Conservation (phyloP, 2,329 filamentous ascomycete species). For the Akanthomyces uredinophilus region DNA sequence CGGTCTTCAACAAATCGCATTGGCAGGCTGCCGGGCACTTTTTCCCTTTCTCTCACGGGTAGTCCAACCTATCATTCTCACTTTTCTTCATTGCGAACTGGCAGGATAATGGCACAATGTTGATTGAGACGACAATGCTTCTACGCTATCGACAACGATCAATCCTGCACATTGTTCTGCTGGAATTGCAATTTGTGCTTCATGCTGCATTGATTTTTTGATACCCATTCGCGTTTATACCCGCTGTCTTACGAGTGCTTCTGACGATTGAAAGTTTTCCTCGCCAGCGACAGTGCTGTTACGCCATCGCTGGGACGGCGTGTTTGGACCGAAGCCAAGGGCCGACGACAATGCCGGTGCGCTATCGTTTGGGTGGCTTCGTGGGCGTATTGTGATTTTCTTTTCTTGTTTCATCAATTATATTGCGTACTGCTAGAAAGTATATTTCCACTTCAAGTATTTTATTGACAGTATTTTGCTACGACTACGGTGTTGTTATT, state of each 20-base stretch:
- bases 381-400: slow-evolving; percentile 37
- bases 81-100: neutral
- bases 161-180: neutral
- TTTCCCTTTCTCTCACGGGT: slow-evolving; percentile 19
- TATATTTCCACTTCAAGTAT: neutral
- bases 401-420: neutral
- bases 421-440: neutral
- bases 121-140: slow-evolving; percentile 44
- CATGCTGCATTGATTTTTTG: slow-evolving; percentile 27
- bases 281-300: slow-evolving; percentile 52
- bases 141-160: slow-evolving; percentile 41
- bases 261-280: slow-evolving; percentile 21
- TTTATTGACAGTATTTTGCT: neutral
- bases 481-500: neutral
- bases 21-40: slow-evolving; percentile 7
- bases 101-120: neutral
- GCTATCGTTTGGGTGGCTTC: slow-evolving; percentile 46
- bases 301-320: slow-evolving; percentile 53
- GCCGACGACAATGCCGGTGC: slow-evolving; percentile 48
- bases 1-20: slow-evolving; percentile 28
- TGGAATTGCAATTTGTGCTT: neutral
- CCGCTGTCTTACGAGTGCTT: slow-evolving; percentile 38
- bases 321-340: slow-evolving; percentile 42
- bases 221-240: slow-evolving; percentile 43
- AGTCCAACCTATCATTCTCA: slow-evolving; percentile 35